Evolutionary conservation across 129 eudicot species (phyloP), one percentile per base, ranked within the genome.

Genomic region (Flaveria sonorensis): DNA sequence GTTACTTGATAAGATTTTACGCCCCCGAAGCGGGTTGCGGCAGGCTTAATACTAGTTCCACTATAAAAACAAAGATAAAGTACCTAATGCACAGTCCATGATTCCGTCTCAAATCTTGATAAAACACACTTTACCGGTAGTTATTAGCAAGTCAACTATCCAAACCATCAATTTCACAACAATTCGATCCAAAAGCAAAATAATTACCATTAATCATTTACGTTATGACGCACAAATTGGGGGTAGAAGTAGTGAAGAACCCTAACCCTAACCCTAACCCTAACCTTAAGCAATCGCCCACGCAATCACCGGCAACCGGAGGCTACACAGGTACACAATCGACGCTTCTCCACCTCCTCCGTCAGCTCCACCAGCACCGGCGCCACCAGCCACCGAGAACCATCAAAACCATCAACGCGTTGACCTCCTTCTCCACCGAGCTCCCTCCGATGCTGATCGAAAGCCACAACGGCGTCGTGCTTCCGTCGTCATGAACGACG

Each of bases 351-450:
- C 9, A 79, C 52, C 43, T 79, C 83, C 51, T 79, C 73, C 77
- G 1, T 39, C 78, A 79, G 72, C 67, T 79, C 72, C 10, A 71
- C 55, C 11, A 79, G 4, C 28, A 62, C 57, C 21, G 72, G 72
- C 56, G 72, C 7, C 42, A 79, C 63, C 55, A 79, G 23, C 77
- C 71, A 79, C 77, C 71, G 70, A 71, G 30, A n/a, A 71, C 18
- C 18, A 79, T 36, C 82, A 79, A 48, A 32, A 71, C 39, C 77
- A 79, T 71, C 82, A 79, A 20, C 42, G 68, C 77, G 53, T 70
- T 57, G 55, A 79, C 82, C 65, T 79, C 72, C 36, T 79, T 79
- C 77, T 79, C 82, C 32, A 79, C 72, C 6, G 66, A 79, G 57
- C 65, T 79, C 40, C 71, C 82, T 47, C 82, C 82, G 10, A 79